Conservation (phyloP, 345 rosid species). For the Schrenkiella parvula region DNA sequence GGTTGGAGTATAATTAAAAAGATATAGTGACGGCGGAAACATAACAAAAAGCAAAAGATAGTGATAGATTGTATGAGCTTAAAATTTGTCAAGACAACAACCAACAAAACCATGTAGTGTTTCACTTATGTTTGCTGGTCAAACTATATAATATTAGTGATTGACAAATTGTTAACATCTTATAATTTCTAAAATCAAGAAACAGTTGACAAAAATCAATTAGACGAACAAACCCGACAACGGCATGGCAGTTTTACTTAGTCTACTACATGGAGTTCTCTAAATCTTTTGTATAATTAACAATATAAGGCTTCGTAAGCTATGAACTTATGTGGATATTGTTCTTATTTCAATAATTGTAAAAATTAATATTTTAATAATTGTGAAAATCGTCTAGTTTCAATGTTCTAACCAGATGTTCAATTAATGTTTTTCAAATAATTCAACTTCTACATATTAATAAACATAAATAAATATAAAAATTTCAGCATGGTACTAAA, state of each 20-base stretch:
- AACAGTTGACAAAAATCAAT: background rate
- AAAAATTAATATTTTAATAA: too few relatives aligned
- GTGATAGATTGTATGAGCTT: slow-evolving; percentile 4
- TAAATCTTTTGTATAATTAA: background rate
- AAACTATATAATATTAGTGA: background rate
- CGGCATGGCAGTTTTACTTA: background rate
- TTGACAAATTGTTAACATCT: background rate
- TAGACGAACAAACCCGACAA: background rate
- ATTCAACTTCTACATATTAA: too few relatives aligned
- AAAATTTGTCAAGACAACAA: slow-evolving; percentile 15
- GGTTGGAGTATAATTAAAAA: background rate
- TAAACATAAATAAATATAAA: too few relatives aligned
- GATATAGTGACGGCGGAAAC: slow-evolving; percentile 11
- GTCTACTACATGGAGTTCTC: background rate
- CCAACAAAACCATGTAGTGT: slow-evolving; percentile 10
- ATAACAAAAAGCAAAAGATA: slow-evolving; percentile 8
- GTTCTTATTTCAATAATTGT: too few relatives aligned
- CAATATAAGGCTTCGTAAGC: background rate
- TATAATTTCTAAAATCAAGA: background rate
- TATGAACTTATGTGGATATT: background rate
- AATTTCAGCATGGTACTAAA: too few relatives aligned
- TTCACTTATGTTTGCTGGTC: background rate
- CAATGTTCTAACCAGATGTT: too few relatives aligned
- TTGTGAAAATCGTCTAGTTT: too few relatives aligned
- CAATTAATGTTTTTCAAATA: too few relatives aligned